phyloP scores from a whole-genome alignment of 2,329 filamentous ascomycete genomes.

The Colletotrichum cereale region DNA sequence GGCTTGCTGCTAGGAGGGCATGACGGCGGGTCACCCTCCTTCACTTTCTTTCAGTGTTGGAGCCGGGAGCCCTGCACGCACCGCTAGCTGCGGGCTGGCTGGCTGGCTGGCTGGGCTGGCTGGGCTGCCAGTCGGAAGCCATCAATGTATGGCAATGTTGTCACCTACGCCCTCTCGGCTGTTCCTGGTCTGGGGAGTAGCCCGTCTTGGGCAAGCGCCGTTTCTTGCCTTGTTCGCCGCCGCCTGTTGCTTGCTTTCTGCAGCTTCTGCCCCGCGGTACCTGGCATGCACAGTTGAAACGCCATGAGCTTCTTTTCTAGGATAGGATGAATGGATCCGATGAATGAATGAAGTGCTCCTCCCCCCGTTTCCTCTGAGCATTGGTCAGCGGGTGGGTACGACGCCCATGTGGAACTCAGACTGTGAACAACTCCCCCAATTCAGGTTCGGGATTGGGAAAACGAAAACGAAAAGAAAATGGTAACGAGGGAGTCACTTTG shows the following conservation, averaged over 20 bases:
- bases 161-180: conserved; percentile 7
- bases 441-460: not conserved
- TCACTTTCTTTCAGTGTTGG: conserved; percentile 1
- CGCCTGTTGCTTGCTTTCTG: not conserved
- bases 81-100: not conserved
- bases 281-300: conserved; percentile 3
- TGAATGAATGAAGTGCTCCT: not conserved
- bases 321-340: conserved; percentile 18
- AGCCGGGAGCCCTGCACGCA: not conserved
- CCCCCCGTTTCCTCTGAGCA: not conserved
- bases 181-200: not conserved
- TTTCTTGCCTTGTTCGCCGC: not conserved
- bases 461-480: not conserved
- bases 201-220: conserved; percentile 11
- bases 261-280: conserved; percentile 14
- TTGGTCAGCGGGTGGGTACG: not conserved
- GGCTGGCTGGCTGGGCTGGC: not conserved
- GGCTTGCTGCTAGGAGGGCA: conserved; percentile 27
- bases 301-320: not conserved
- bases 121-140: not conserved
- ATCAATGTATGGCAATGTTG: conserved; percentile 19
- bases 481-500: not conserved
- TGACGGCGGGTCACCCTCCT: not conserved
- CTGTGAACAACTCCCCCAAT: not conserved
- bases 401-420: too few species aligned